Conservation (phyloP, 805 yeast species). For the Zygosaccharomyces pseudorouxii region DNA sequence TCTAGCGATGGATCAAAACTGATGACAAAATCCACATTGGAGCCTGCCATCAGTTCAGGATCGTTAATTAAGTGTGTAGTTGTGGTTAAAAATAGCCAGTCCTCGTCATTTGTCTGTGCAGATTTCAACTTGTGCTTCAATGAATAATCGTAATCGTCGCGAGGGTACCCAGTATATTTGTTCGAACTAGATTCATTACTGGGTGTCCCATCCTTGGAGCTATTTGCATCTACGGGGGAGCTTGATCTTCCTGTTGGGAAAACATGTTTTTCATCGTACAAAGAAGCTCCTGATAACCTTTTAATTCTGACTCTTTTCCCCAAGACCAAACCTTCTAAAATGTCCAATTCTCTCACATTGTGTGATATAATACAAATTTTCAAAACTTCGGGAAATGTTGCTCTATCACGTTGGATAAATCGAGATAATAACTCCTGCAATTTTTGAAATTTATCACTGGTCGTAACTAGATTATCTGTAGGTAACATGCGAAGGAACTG, state of each 20-base stretch:
- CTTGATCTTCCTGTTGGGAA: conserved; percentile 5
- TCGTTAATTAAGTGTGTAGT: conserved; percentile 42
- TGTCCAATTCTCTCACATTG: conserved; percentile 64
- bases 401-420: conserved; percentile 20
- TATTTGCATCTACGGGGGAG: conserved; percentile 3
- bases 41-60: conserved; percentile 31
- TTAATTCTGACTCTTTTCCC: conserved; percentile 64
- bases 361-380: conserved; percentile 48
- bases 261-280: conserved; percentile 40
- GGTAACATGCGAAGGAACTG: conserved; percentile 63
- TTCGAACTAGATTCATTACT: conserved; percentile 12
- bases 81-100: conserved; percentile 42
- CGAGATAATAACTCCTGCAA: conserved; percentile 43
- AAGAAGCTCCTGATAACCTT: conserved; percentile 61
- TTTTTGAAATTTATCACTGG: conserved; percentile 57
- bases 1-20: conserved; percentile 45
- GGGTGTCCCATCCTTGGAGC: conserved; percentile 13
- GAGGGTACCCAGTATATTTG: conserved; percentile 20
- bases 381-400: conserved; percentile 15
- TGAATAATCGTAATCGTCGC: conserved; percentile 29
- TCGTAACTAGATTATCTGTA: conserved; percentile 46
- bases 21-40: conserved; percentile 41
- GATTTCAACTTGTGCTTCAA: conserved; percentile 14
- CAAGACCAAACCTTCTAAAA: conserved; percentile 71
- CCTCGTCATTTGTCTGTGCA: conserved; percentile 21